Conservation (phyloP, 1,284 basidiomycete genomes). For the Volvariella surrecta region DNA sequence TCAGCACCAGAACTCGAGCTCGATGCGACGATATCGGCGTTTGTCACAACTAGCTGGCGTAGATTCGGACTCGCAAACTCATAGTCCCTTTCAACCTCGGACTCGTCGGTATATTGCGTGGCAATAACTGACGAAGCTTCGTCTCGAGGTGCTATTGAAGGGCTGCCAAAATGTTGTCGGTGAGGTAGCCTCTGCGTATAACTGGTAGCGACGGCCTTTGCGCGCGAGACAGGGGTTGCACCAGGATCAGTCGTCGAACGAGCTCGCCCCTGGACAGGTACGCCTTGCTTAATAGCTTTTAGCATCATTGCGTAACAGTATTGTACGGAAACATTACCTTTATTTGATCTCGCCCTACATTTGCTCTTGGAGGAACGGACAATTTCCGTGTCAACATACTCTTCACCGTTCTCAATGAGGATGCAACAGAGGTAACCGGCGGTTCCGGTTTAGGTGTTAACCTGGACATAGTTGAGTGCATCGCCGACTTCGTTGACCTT, state of each 20-base stretch:
- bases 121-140: too few relatives aligned
- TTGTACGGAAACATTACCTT: too few relatives aligned
- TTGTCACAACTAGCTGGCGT: conserved; percentile 42
- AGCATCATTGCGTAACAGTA: conserved; percentile 1
- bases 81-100: conserved; percentile 33
- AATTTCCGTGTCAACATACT: conserved; percentile 10
- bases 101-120: conserved; percentile 23
- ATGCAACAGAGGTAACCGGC: conserved; percentile 5
- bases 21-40: conserved; percentile 26
- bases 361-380: conserved; percentile 4
- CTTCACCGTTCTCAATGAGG: conserved; percentile 11
- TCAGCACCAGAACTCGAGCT: conserved; percentile 16
- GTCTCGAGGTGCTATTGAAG: too few relatives aligned
- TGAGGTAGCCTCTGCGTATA: too few relatives aligned
- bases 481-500: not conserved
- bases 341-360: not conserved
- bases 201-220: too few relatives aligned
- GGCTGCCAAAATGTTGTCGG: too few relatives aligned
- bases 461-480: not conserved
- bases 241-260: too few relatives aligned
- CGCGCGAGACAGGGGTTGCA: too few relatives aligned
- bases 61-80: conserved; percentile 26
- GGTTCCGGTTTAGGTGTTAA: not conserved
- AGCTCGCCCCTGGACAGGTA: too few relatives aligned
- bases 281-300: conserved; percentile 6